Conservation (phyloP, 2,329 filamentous ascomycete species). For the Arachnomyces sp. region DNA sequence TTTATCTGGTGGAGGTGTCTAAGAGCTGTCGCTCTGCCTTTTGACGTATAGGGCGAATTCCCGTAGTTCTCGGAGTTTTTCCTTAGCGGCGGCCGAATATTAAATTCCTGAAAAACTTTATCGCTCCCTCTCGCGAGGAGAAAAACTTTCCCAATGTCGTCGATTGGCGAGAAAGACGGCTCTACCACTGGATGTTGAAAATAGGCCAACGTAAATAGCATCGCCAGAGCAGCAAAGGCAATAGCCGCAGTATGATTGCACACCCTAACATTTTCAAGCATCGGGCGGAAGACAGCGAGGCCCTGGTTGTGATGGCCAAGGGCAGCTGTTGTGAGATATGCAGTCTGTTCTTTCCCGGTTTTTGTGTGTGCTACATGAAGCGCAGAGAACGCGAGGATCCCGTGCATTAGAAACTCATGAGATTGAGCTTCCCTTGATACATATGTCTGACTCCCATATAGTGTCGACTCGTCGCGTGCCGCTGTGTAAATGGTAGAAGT, state of each 20-base stretch:
- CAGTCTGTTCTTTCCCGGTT: conserved; percentile 11
- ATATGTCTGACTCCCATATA: conserved; percentile 26
- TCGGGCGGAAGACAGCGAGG: conserved; percentile 18
- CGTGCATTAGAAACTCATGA: conserved; percentile 25
- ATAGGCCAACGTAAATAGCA: conserved; percentile 28
- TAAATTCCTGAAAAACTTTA: conserved; percentile 17
- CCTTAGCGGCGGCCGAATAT: conserved; percentile 17
- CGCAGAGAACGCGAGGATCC: conserved; percentile 28
- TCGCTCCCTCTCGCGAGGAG: conserved; percentile 24
- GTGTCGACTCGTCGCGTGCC: conserved; percentile 13
- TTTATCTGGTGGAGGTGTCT: conserved; percentile 21
- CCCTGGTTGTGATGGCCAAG: conserved; percentile 22
- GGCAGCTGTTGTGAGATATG: conserved; percentile 21
- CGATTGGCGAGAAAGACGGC: conserved; percentile 13
- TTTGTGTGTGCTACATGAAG: conserved; percentile 22
- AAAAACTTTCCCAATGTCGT: conserved; percentile 26
- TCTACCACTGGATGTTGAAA: conserved; percentile 12
- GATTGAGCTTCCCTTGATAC: conserved; percentile 24
- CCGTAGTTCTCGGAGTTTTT: conserved; percentile 22
- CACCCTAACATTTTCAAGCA: conserved; percentile 14
- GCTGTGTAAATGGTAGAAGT: conserved; percentile 27
- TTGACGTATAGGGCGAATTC: conserved; percentile 24
- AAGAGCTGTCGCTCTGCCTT: conserved; percentile 25
- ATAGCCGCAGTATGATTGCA: conserved; percentile 30
- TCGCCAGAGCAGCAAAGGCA: conserved; percentile 26